Percentiles rank a stretch among this genome's conserved stretches.
phyloP scores from a whole-genome alignment of 208 protist species.

The Leishmania braziliensis region DNA sequence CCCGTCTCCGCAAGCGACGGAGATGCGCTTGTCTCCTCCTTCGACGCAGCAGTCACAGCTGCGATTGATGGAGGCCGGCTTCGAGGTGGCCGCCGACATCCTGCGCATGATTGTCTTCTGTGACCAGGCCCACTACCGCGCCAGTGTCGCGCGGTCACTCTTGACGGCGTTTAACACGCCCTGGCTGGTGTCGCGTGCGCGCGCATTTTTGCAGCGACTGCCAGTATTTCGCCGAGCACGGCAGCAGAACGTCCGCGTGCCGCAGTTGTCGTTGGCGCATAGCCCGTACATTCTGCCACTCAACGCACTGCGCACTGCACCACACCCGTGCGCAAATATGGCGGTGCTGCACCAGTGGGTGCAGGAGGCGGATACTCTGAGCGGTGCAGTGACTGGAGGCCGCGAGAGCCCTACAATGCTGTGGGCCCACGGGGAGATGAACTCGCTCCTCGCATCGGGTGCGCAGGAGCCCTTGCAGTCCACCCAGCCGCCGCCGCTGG shows the following conservation, averaged over 20 bases:
- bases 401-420: constrained; percentile 13
- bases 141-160: constrained; percentile 41
- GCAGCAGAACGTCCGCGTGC: constrained; percentile 23
- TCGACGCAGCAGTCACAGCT: neutral
- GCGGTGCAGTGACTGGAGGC: constrained; percentile 4
- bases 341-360: constrained; percentile 42
- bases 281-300: constrained; percentile 30
- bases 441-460: constrained; percentile 7
- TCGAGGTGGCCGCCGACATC: constrained; percentile 56
- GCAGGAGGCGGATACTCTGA: constrained; percentile 27
- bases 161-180: constrained; percentile 44
- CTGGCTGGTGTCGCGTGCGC: constrained; percentile 27
- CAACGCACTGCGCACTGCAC: constrained; percentile 18
- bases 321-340: constrained; percentile 40
- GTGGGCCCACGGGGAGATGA: constrained; percentile 13
- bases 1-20: neutral
- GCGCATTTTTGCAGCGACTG: constrained; percentile 43
- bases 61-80: constrained; percentile 1
- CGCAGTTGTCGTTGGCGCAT: constrained; percentile 37
- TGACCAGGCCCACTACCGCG: constrained; percentile 79
- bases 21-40: neutral
- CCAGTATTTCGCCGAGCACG: constrained; percentile 40
- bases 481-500: constrained; percentile 14
- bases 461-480: neutral
- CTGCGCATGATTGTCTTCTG: constrained; percentile 83